Evolutionary conservation across 2,329 filamentous ascomycete species (phyloP).

Genomic region (Diaporthe velutina): DNA sequence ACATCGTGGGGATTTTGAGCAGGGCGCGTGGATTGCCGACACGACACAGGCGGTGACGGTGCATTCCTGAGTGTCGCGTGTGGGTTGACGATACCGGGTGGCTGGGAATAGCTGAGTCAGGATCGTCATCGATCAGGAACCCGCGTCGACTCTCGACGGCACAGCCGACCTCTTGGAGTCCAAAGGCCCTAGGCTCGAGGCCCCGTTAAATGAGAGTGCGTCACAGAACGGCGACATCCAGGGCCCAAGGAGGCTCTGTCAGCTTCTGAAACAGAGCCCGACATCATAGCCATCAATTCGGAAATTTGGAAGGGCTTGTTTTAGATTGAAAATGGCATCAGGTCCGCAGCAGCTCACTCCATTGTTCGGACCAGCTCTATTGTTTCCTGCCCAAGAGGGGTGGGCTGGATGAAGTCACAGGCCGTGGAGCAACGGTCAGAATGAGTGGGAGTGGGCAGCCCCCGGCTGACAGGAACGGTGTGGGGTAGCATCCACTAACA

Average conservation of each 20-base stretch:
- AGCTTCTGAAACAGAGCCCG: constrained; percentile 19
- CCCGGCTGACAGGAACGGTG: constrained; percentile 14
- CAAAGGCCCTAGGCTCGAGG: constrained; percentile 7
- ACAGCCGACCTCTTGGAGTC: neutral
- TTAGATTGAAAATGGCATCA: neutral
- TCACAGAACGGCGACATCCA: constrained; percentile 26
- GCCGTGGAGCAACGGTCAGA: constrained; percentile 5
- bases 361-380: neutral
- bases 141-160: constrained; percentile 2
- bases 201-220: constrained; percentile 24
- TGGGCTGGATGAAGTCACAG: constrained; percentile 24
- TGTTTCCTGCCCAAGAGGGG: neutral
- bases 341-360: constrained; percentile 5
- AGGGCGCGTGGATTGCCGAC: constrained; percentile 14
- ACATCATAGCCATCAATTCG: constrained; percentile 11
- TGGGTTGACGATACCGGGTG: constrained; percentile 28
- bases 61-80: constrained; percentile 12
- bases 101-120: constrained; percentile 32
- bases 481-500: constrained; percentile 31
- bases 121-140: constrained; percentile 20
- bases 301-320: constrained; percentile 12
- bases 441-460: constrained; percentile 22
- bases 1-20: constrained; percentile 24
- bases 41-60: constrained; percentile 35
- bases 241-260: constrained; percentile 14